Evolutionary conservation across 1,284 basidiomycete species (phyloP).

Genomic region (Polyporus tsugae): DNA sequence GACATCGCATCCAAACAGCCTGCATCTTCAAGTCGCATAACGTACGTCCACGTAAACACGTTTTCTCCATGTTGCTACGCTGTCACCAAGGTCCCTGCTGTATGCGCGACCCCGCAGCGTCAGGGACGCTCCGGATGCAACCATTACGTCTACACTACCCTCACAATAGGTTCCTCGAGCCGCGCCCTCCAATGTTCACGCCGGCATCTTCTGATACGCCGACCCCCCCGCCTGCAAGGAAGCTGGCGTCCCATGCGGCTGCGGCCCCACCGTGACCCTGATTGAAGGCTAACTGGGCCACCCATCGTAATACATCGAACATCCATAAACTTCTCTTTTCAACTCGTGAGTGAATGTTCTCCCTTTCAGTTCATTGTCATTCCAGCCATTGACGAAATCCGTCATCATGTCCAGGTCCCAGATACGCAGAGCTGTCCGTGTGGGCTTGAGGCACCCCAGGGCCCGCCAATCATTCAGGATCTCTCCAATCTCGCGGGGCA

Average conservation of each 20-base stretch:
- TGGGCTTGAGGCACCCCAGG: neutral
- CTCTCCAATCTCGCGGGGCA: neutral
- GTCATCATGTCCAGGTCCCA: neutral
- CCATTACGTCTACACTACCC: neutral
- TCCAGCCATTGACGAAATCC: neutral
- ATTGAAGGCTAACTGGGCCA: neutral
- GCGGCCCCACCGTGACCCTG: neutral
- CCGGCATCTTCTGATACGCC: conserved; percentile 9
- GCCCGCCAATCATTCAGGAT: neutral
- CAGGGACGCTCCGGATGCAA: neutral
- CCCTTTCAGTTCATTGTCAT: neutral
- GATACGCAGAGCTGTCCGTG: neutral
- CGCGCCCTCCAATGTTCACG: neutral
- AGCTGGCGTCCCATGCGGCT: neutral
- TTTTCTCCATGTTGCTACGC: neutral
- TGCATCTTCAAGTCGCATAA: neutral
- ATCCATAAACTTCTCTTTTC: neutral
- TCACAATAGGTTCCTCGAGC: neutral
- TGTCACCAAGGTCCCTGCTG: neutral
- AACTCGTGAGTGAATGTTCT: neutral
- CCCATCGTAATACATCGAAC: neutral
- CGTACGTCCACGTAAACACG: neutral
- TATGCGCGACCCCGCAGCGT: neutral
- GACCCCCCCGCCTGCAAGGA: neutral
- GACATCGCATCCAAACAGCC: neutral